These are phyloP conservation scores for Dryas integrifolia DNA, from an alignment of 331 rosid species.

Conservation along the genomic window DNA sequence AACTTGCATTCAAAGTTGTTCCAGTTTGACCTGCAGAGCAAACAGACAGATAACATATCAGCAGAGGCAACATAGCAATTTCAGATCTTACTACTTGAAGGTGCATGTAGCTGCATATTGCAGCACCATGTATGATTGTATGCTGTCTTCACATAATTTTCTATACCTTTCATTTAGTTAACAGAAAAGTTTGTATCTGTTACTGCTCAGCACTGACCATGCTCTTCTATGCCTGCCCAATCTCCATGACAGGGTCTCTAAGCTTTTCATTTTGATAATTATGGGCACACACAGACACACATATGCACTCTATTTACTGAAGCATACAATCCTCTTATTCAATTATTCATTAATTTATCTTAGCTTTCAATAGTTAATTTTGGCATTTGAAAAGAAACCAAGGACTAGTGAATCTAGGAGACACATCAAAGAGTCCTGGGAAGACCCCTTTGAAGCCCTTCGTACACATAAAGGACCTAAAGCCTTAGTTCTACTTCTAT, in stretches of 20 bases:
- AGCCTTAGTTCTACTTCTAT: neutral
- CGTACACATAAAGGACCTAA: no score
- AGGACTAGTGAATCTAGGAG: neutral
- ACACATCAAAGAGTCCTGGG: neutral
- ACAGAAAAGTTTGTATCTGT: no score
- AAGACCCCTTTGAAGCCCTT: no score
- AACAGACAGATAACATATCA: neutral
- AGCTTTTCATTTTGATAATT: no score
- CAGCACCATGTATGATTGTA: neutral
- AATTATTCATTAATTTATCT: neutral
- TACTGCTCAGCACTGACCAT: no score
- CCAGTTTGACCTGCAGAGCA: slow-evolving; percentile 15
- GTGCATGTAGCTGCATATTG: neutral
- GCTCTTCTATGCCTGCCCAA: no score
- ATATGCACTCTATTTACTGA: neutral
- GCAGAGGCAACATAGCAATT: neutral
- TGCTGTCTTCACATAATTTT: neutral
- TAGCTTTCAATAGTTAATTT: neutral
- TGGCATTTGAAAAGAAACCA: neutral
- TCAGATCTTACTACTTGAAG: neutral
- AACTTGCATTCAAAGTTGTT: slow-evolving; percentile 1
- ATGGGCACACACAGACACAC: neutral
- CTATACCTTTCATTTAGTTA: neutral
- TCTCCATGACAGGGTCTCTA: no score
- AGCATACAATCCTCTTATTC: neutral